A percentile compares a stretch with the other conserved stretches of the same genome.
Conservation (phyloP, 2,329 filamentous ascomycete species). For the Colletotrichum liriopes region DNA sequence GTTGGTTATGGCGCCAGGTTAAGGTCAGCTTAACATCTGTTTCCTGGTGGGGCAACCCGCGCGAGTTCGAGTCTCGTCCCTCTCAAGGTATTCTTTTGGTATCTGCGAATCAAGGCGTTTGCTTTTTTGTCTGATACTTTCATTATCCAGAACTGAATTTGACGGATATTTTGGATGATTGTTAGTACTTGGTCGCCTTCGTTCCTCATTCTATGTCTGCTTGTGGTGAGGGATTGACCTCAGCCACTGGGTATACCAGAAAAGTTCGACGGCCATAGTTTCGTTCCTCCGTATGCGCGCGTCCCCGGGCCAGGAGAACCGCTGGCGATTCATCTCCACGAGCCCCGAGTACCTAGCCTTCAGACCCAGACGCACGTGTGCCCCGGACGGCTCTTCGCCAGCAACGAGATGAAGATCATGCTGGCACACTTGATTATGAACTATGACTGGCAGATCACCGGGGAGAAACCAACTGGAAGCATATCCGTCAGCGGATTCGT, state of each 20-base stretch:
- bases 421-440: constrained; percentile 58
- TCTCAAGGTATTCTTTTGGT: neutral
- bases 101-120: neutral
- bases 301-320: constrained; percentile 35
- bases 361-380: constrained; percentile 58
- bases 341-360: constrained; percentile 54
- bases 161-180: no score
- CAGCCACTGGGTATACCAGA: neutral
- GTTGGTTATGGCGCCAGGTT: constrained; percentile 22
- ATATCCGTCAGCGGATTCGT: constrained; percentile 26
- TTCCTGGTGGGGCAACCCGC: constrained; percentile 21
- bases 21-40: constrained; percentile 18
- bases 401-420: constrained; percentile 62
- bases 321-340: constrained; percentile 59
- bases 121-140: no score
- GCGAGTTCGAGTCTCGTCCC: constrained; percentile 11
- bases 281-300: constrained; percentile 35
- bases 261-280: constrained; percentile 21
- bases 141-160: no score
- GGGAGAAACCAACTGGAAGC: constrained; percentile 4
- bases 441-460: constrained; percentile 51
- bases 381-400: constrained; percentile 62
- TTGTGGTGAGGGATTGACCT: no score
- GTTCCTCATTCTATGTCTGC: no score
- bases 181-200: no score